Evolutionary conservation across 169 alveolate genomes (phyloP).

Genomic region (Eimeria zaria): DNA sequence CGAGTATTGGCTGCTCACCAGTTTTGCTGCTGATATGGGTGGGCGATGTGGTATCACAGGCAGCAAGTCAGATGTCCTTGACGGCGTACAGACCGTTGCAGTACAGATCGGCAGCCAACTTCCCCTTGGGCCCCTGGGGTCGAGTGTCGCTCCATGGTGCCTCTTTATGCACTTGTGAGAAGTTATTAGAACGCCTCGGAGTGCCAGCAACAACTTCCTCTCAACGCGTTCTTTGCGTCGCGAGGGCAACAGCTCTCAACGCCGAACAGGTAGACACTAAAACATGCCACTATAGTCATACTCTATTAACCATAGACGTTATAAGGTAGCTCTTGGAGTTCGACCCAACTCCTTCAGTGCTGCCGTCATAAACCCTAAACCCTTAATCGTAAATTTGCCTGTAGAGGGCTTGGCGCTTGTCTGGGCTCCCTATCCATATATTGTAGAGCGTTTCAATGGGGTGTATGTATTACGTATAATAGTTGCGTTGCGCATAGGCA

Average conservation of each 20-base stretch:
- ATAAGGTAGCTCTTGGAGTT: no score
- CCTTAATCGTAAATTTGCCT: no score
- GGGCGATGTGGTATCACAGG: constrained; percentile 36
- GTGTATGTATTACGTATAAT: neutral
- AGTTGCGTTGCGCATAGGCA: neutral
- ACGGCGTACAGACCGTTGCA: constrained; percentile 44
- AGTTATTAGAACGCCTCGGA: neutral
- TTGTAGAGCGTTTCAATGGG: no score
- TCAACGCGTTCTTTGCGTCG: constrained; percentile 31
- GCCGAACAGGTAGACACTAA: neutral
- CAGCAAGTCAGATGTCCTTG: constrained; percentile 29
- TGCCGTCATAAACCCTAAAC: no score
- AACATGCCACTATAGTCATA: neutral
- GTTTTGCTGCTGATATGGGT: neutral
- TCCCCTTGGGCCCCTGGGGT: constrained; percentile 63
- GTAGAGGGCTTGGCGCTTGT: neutral
- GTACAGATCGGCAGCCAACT: constrained; percentile 17
- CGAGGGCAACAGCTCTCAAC: constrained; percentile 27
- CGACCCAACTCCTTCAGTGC: no score
- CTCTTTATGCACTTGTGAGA: constrained; percentile 43
- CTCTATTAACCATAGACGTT: no score
- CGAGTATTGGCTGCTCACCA: neutral
- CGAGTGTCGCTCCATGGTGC: constrained; percentile 20
- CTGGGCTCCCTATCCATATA: neutral
- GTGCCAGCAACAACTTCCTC: neutral